Evolutionary conservation across 768 basidiomycete genomes (phyloP).

Genomic region (Tephrocybe sp.): DNA sequence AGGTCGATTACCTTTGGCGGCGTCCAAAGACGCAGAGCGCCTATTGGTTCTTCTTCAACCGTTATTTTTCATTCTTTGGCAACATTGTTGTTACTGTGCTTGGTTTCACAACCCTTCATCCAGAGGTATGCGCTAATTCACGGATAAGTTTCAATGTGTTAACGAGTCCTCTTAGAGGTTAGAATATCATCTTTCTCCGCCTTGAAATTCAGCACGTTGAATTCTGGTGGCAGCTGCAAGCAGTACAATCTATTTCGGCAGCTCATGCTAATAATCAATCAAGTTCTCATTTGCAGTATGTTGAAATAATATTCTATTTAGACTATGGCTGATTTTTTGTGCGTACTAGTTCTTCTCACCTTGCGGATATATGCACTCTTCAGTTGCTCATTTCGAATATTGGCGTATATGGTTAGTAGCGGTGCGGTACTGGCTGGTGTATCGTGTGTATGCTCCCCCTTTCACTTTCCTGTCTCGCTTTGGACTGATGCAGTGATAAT

Average conservation of each 20-base stretch:
- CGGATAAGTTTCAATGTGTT: no score
- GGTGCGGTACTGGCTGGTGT: constrained; percentile 29
- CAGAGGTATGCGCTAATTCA: constrained; percentile 17
- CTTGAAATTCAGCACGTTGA: no score
- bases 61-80: constrained; percentile 45
- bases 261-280: constrained; percentile 37
- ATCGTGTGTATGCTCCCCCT: constrained; percentile 31
- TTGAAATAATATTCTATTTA: not conserved
- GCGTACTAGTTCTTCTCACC: constrained; percentile 36
- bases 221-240: constrained; percentile 34
- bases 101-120: constrained; percentile 25
- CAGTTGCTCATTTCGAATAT: constrained; percentile 33
- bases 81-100: constrained; percentile 31
- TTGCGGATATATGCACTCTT: constrained; percentile 53
- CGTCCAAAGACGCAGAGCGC: constrained; percentile 35
- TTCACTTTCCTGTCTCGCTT: not conserved
- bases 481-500: not conserved
- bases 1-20: constrained; percentile 45
- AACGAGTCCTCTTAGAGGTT: not conserved
- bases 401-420: constrained; percentile 32
- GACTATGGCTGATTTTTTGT: not conserved
- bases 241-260: constrained; percentile 39
- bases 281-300: constrained; percentile 47
- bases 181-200: not conserved
- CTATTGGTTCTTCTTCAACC: constrained; percentile 46